Evolutionary conservation across 768 basidiomycete species (phyloP), one percentile per base, ranked within the genome.

Genomic region (Mycena metata): DNA sequence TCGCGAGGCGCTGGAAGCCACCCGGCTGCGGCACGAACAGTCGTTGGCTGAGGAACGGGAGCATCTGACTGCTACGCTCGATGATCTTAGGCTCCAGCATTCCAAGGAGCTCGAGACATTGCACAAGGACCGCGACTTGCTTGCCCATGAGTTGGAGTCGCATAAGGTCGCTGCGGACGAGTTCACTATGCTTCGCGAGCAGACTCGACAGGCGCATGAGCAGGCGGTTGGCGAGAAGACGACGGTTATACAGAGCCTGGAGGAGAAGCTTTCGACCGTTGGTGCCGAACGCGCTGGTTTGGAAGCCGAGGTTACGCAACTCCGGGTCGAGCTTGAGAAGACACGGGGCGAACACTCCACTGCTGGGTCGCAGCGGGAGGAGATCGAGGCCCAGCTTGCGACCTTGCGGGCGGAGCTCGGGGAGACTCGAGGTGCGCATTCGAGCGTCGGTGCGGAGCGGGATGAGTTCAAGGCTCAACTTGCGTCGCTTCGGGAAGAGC

Each of bases 381-480:
- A 81, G 42, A 72, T 90, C 64, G 80, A 79, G 59, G 76, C 73
- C 16, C 83, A 85, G 61, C 84, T 90, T 55, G 84, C 82, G 23
- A 79, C 79, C 69, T 83, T 92, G 52, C 85, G 84, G 64, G 83
- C 80, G n/a, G 90, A 93, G 74, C 82, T 94, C 8, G 84, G 87
- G 50, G 81, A 81, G 71, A 79, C 81, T 11, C 78, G 73, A 21
- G 66, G 42, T 8, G 57, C 41, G 60, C 78, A 94, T 3, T 73
- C 80, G 16, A 75, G 72, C 42, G 80, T 85, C 3, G 83, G 83
- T 69, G 83, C 66, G 41, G 84, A 87, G 71, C 83, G 84, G 36
- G 82, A 85, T 64, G 78, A 82, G 42, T 72, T 90, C 65, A 80
- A 80, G 60, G 77, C 74, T n/a, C 83, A 86, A 61, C 84, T 90